Evolutionary conservation across 164 flowering plant species (phyloP).

Genomic region (Macadamia tetraphylla): DNA sequence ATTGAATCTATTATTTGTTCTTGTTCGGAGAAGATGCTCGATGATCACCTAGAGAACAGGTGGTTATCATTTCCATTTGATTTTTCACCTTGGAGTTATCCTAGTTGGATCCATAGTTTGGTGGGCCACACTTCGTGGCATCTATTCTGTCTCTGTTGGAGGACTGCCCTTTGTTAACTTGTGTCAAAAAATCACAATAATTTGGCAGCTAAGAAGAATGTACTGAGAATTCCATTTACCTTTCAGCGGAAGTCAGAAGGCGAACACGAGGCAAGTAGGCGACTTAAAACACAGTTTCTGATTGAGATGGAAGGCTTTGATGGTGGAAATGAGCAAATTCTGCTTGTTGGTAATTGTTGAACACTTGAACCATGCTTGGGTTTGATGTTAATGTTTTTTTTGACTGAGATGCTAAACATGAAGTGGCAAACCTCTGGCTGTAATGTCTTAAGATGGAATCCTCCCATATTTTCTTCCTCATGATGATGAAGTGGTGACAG

Average conservation of each 20-base stretch:
- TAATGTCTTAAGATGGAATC: no score
- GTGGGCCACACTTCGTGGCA: neutral
- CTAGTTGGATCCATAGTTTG: neutral
- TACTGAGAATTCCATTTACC: slow-evolving; percentile 15
- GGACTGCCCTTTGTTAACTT: neutral
- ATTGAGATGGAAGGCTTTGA: slow-evolving; percentile 99
- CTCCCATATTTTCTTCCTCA: no score
- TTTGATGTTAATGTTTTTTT: neutral
- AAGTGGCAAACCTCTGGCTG: no score
- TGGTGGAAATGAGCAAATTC: slow-evolving; percentile 89
- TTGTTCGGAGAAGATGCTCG: neutral
- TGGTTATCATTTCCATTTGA: neutral
- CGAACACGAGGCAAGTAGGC: slow-evolving; percentile 95
- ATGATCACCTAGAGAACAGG: neutral
- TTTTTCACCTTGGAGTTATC: slow-evolving; percentile 1
- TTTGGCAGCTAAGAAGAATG: neutral
- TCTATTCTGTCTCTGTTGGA: neutral
- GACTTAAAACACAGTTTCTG: slow-evolving; percentile 95
- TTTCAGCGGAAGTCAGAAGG: slow-evolving; percentile 98
- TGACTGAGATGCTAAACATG: neutral
- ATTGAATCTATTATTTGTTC: neutral
- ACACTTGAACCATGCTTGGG: neutral
- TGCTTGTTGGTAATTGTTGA: slow-evolving; percentile 67
- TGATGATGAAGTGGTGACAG: no score
- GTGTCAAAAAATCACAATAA: no score